A percentile compares a stretch with the other conserved stretches of the same genome.
Evolutionary conservation across 257 asterid genomes (phyloP).

Genomic region (Haberlea rhodopensis): DNA sequence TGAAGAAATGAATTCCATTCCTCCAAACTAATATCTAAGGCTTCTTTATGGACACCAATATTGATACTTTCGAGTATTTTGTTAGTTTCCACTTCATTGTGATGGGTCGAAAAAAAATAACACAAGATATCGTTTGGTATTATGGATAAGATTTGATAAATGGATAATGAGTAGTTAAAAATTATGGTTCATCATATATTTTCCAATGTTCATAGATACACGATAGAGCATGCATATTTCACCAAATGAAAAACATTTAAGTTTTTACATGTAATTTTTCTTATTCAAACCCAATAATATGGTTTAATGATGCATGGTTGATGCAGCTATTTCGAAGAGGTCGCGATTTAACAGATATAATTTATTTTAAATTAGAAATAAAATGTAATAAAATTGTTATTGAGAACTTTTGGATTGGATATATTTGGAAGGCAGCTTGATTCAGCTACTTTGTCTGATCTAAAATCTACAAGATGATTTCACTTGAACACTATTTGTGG

Average conservation of each 20-base stretch:
- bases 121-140: not conserved
- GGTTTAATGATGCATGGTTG: not conserved
- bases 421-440: slow-evolving; percentile 1
- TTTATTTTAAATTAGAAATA: not conserved
- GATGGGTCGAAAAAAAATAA: too few relatives aligned
- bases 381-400: slow-evolving; percentile 1
- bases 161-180: too few relatives aligned
- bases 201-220: not conserved
- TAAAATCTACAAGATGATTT: not conserved
- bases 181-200: too few relatives aligned
- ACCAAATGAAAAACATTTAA: not conserved
- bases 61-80: not conserved
- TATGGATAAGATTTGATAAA: too few relatives aligned
- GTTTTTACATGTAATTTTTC: too few relatives aligned
- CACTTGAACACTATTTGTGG: not conserved
- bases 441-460: slow-evolving; percentile 26
- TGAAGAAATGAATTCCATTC: slow-evolving; percentile 16
- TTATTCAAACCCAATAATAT: not conserved
- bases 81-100: too few relatives aligned
- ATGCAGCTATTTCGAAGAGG: not conserved
- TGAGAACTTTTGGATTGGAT: slow-evolving; percentile 19
- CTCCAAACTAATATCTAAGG: slow-evolving; percentile 21
- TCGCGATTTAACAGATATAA: not conserved
- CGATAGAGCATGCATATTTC: not conserved
- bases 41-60: slow-evolving; percentile 24